These are phyloP conservation scores for Ascochyta koolunga DNA, from an alignment of 2,329 filamentous ascomycete species.

Conservation along the genomic window DNA sequence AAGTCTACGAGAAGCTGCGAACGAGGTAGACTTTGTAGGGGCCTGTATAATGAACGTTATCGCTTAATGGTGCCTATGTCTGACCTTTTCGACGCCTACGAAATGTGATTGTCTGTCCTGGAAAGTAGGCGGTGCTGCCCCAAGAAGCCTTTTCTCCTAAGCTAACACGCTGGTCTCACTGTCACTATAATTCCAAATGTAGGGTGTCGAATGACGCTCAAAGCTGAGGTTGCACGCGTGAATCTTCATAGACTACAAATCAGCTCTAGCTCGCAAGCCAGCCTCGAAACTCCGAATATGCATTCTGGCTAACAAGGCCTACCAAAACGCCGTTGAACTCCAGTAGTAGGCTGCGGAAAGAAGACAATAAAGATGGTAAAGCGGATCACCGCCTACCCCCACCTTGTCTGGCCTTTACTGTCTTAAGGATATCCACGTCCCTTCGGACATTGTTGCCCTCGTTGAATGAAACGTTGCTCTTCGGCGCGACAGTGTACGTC, in stretches of 20 bases:
- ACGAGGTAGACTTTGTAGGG: too few species aligned
- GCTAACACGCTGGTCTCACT: too few species aligned
- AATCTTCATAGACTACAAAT: neutral
- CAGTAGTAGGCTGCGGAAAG: neutral
- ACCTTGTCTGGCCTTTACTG: constrained; percentile 35
- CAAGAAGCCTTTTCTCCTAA: too few species aligned
- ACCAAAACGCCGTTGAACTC: constrained; percentile 11
- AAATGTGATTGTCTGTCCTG: too few species aligned
- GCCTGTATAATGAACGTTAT: too few species aligned
- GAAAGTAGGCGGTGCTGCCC: too few species aligned
- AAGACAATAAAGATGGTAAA: neutral
- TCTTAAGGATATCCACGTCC: constrained; percentile 41
- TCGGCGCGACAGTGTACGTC: constrained; percentile 68
- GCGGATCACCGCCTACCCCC: constrained; percentile 29
- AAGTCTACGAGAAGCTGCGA: too few species aligned
- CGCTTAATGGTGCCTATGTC: too few species aligned
- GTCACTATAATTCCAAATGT: neutral
- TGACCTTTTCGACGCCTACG: too few species aligned
- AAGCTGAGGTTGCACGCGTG: neutral
- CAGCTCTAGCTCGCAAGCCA: neutral
- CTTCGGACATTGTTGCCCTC: constrained; percentile 35
- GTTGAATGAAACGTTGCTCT: constrained; percentile 55
- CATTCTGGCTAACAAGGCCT: constrained; percentile 12
- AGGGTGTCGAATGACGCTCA: neutral
- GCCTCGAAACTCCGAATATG: constrained; percentile 7